phyloP scores from a whole-genome alignment of 306 rosid species.

The Fragaria vesca region DNA sequence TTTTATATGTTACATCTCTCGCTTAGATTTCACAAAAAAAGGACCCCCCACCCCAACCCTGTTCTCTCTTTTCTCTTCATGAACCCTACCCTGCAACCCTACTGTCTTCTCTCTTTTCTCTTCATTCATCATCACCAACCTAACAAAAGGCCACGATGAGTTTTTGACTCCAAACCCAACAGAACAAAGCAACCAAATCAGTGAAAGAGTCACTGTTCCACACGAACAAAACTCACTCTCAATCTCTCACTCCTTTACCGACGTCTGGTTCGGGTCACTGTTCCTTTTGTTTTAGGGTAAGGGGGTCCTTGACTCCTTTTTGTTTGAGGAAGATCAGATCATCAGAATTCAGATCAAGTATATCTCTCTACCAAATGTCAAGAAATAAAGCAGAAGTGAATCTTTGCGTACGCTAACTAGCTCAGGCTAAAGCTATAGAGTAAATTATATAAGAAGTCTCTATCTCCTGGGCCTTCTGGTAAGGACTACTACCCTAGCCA shows the following conservation, averaged over 20 bases:
- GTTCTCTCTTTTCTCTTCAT: not conserved
- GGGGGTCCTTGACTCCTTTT: not conserved
- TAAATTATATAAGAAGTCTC: not conserved
- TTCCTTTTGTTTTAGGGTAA: not conserved
- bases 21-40: slow-evolving; percentile 53
- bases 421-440: not conserved
- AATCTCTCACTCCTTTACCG: not conserved
- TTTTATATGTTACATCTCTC: slow-evolving; percentile 42
- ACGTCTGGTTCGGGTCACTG: not conserved
- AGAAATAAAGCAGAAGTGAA: slow-evolving; percentile 8
- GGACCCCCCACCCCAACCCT: slow-evolving; percentile 39
- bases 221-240: not conserved
- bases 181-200: not conserved
- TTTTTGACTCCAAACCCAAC: slow-evolving; percentile 30
- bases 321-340: slow-evolving; percentile 1
- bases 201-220: slow-evolving; percentile 3
- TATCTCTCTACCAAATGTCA: not conserved
- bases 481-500: slow-evolving; percentile 40
- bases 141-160: slow-evolving; percentile 5
- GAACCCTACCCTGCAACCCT: slow-evolving; percentile 21
- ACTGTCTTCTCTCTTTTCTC: slow-evolving; percentile 7
- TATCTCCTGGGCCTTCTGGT: slow-evolving; percentile 15
- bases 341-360: not conserved
- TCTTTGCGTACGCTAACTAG: slow-evolving; percentile 27
- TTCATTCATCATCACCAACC: slow-evolving; percentile 17